Base-by-base conservation (phyloP, 2,329 filamentous ascomycete species). In the Tolypocladium amazonense region DNA sequence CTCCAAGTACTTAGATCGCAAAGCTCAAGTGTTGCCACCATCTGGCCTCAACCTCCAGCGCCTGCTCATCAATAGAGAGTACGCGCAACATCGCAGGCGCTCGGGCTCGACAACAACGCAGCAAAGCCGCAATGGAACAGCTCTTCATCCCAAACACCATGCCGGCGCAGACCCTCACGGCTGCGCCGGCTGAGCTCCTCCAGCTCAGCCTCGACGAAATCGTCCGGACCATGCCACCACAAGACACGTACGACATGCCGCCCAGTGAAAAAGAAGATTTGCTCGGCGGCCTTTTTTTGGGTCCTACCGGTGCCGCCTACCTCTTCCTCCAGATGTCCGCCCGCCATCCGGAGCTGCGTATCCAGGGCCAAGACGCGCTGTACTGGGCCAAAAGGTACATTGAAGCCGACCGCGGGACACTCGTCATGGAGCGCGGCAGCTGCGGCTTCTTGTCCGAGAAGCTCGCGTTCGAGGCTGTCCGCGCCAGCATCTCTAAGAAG, bases 291-390 rank as follows among this genome's bases (percentile, higher is more conserved):
- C 66, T 85, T 15, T 81, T 79, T 65, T 72, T 70, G 2, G 83
- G 82, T 1, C 81, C 81, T 20, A 84, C 81, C 2, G 79, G 80
- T 18, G 71, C 83, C n/a, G 79, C 81, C 5, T 81, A 82, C 62
- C 72, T 85, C 12, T 82, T 85, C 68, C 76, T 81, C 27, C 73
- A 74, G 11, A 71, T 84, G 3, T 80, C 78, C 7, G 67, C 68
- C 2, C 62, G 69, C 2, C 74, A 79, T 30, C 79, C 81, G 0
- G 67, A 77, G 43, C 62, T 83, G 1, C 63, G 69, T 12, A 70
- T 84, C 60, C 69, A 71, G 38, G 73, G 73, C 1, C 75, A 79
- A 60, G 67, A 70, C 1, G 68, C 79, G 3, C 59, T 69, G 1
- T 72, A 77, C 58, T 84, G 80, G 79, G 77, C 80, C 0, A 63